A percentile compares a stretch with the other conserved stretches of the same genome.
These are phyloP conservation scores for Blumeriella jaapii DNA, from an alignment of 2,329 filamentous ascomycete species.

Conservation along the genomic window DNA sequence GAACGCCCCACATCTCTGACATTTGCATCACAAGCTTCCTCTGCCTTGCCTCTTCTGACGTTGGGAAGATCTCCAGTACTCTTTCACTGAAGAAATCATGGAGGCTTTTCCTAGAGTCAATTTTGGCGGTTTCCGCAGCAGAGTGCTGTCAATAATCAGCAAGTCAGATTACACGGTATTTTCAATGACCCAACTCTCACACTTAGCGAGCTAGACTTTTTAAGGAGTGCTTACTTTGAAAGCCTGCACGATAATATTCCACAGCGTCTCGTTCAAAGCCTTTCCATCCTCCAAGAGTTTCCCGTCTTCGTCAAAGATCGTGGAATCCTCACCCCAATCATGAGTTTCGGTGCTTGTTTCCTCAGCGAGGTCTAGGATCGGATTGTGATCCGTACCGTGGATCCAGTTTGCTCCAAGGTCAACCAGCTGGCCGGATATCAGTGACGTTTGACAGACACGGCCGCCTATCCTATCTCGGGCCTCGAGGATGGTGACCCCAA, in stretches of 20 bases:
- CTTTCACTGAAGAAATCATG: constrained; percentile 43
- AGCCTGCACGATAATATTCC: constrained; percentile 40
- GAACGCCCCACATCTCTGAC: constrained; percentile 39
- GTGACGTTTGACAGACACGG: constrained; percentile 17
- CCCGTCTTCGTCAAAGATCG: constrained; percentile 35
- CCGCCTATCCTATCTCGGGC: constrained; percentile 44
- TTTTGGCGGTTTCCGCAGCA: constrained; percentile 36
- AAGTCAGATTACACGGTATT: neutral
- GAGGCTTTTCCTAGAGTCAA: constrained; percentile 36
- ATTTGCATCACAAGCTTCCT: constrained; percentile 31
- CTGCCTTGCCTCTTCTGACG: constrained; percentile 23
- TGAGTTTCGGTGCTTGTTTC: constrained; percentile 36
- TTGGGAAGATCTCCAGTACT: constrained; percentile 32
- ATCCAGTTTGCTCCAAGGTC: constrained; percentile 27
- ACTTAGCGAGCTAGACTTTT: too few species aligned
- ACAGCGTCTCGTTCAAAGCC: constrained; percentile 32
- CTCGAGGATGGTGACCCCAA: constrained; percentile 46
- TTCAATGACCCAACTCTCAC: too few species aligned
- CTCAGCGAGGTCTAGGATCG: constrained; percentile 40
- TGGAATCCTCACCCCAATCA: constrained; percentile 35
- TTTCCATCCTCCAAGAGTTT: constrained; percentile 27
- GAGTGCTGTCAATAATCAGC: constrained; percentile 30
- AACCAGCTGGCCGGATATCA: constrained; percentile 20
- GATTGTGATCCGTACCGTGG: constrained; percentile 30
- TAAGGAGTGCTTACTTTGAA: too few species aligned